Evolutionary conservation across 2,329 filamentous ascomycete species (phyloP).

Genomic region (Lasiodiplodia sp.): DNA sequence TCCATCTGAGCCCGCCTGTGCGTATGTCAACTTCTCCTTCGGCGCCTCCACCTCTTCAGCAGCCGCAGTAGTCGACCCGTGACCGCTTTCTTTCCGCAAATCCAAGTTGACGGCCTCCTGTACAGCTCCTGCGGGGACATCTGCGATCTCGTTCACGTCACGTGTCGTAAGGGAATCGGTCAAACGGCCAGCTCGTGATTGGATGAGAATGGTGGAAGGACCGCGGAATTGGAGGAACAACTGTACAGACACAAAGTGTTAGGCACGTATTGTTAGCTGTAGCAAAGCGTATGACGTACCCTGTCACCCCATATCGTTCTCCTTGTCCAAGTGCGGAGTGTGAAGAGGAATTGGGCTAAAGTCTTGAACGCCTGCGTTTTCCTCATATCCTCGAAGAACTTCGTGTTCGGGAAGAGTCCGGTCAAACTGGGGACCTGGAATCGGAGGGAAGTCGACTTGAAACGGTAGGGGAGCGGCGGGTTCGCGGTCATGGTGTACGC

Average conservation of each 20-base stretch:
- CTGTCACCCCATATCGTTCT: constrained; percentile 92
- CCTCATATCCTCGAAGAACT: constrained; percentile 74
- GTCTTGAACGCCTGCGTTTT: constrained; percentile 76
- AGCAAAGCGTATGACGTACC: constrained; percentile 49
- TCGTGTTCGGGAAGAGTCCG: constrained; percentile 71
- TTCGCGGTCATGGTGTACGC: constrained; percentile 82
- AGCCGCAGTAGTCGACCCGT: constrained; percentile 32
- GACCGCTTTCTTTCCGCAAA: constrained; percentile 37
- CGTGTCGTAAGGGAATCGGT: constrained; percentile 78
- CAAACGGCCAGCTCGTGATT: constrained; percentile 81
- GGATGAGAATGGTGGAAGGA: constrained; percentile 83
- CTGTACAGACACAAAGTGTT: constrained; percentile 51
- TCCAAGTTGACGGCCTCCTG: constrained; percentile 63
- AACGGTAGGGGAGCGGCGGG: constrained; percentile 82
- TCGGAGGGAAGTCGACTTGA: constrained; percentile 76
- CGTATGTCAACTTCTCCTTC: constrained; percentile 24
- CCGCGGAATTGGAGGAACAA: constrained; percentile 91
- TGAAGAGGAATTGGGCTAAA: constrained; percentile 69
- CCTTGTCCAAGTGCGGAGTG: constrained; percentile 76
- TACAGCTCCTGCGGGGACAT: constrained; percentile 75
- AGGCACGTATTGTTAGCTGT: background rate
- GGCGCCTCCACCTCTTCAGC: background rate
- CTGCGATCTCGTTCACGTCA: constrained; percentile 90
- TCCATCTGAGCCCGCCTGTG: constrained; percentile 28
- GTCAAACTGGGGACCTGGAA: constrained; percentile 78